phyloP scores from a whole-genome alignment of 208 protist species.

The Wallacemonas sp. region DNA sequence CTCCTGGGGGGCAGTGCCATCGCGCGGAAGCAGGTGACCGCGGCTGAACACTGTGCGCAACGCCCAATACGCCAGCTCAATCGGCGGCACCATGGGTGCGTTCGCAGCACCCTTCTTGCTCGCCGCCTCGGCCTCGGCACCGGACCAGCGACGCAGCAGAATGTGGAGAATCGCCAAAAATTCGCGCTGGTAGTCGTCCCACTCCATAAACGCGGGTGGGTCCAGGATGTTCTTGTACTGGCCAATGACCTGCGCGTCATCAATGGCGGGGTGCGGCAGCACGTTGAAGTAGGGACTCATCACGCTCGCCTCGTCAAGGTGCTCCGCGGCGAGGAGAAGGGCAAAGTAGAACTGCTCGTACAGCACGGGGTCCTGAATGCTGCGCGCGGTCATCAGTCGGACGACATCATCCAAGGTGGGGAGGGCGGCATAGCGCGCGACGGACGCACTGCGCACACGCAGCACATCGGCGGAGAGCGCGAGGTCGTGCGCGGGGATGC shows the following conservation, averaged over 20 bases:
- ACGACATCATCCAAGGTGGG: constrained; percentile 58
- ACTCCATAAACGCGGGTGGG: constrained; percentile 71
- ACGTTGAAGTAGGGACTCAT: constrained; percentile 61
- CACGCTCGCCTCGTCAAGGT: constrained; percentile 42
- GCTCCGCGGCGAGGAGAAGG: constrained; percentile 67
- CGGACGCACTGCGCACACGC: constrained; percentile 23
- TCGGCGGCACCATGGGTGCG: constrained; percentile 30
- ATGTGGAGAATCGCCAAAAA: constrained; percentile 58
- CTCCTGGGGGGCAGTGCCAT: constrained; percentile 52
- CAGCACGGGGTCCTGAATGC: constrained; percentile 68
- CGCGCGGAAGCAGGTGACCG: constrained; percentile 72
- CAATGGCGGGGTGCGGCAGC: constrained; percentile 70
- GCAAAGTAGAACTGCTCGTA: constrained; percentile 76
- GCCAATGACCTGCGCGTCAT: constrained; percentile 59
- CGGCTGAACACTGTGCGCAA: constrained; percentile 70
- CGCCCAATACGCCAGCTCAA: constrained; percentile 82
- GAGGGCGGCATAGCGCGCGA: constrained; percentile 29
- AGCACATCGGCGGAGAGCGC: constrained; percentile 49
- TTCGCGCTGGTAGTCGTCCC: constrained; percentile 82
- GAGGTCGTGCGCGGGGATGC: constrained; percentile 48
- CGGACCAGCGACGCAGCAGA: constrained; percentile 50
- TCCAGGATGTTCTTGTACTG: constrained; percentile 75
- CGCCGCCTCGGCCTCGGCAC: constrained; percentile 12
- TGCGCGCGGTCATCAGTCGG: constrained; percentile 48
- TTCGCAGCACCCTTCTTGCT: background rate